phyloP scores from a whole-genome alignment of 306 rosid species.

The Rosa multiflora region DNA sequence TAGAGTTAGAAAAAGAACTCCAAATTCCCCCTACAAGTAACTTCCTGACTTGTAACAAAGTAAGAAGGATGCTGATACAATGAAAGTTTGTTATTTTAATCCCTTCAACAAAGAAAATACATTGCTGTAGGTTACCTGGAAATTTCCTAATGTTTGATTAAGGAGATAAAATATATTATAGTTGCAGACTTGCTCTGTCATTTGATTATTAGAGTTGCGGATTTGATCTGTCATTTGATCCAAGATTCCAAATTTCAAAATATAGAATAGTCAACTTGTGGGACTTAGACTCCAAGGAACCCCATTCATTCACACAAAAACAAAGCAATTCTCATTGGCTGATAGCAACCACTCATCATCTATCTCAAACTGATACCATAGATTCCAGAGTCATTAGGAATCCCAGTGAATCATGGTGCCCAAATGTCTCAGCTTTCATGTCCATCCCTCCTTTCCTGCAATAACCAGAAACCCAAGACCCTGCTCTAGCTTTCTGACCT shows the following conservation, averaged over 20 bases:
- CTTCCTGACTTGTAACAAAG: background rate
- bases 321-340: background rate
- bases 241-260: constrained; percentile 4
- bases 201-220: background rate
- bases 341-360: constrained; percentile 29
- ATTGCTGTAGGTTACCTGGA: background rate
- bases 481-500: constrained; percentile 14
- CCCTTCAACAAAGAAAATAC: background rate
- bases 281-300: background rate
- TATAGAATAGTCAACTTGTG: background rate
- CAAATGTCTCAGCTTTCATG: constrained; percentile 32
- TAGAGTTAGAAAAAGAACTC: background rate
- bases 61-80: background rate
- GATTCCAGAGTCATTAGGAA: constrained; percentile 14
- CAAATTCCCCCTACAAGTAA: background rate
- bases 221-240: background rate
- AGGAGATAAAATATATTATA: background rate
- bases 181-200: no score
- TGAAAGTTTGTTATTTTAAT: no score
- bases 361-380: constrained; percentile 19
- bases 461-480: constrained; percentile 17
- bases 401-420: constrained; percentile 35
- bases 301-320: constrained; percentile 10
- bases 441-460: constrained; percentile 35
- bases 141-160: background rate